Conservation (phyloP, 177 flowering plant genomes). For the Vitis hybrid region DNA sequence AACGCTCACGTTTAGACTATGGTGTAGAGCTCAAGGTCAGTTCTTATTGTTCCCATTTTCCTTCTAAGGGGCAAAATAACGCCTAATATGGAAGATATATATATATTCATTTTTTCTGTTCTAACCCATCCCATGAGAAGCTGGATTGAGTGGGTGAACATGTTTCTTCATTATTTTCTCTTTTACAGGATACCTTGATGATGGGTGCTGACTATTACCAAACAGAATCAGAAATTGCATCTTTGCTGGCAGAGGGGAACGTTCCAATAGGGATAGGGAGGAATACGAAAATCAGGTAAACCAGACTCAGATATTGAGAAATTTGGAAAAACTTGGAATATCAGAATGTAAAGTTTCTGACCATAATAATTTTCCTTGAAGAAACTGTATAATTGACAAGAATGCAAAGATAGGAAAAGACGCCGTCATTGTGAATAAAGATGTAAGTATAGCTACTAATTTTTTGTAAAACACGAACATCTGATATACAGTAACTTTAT, state of each 20-base stretch:
- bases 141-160: background rate
- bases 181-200: conserved; percentile 76
- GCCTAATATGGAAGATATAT: too few relatives aligned
- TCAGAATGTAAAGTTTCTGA: conserved; percentile 7
- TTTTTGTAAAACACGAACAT: background rate
- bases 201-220: conserved; percentile 88
- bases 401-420: conserved; percentile 81
- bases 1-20: conserved; percentile 40
- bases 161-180: background rate
- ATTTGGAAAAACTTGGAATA: background rate
- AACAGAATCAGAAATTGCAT: conserved; percentile 84
- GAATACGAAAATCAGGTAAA: conserved; percentile 70
- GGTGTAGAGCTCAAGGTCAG: conserved; percentile 41
- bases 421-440: conserved; percentile 66
- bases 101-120: too few relatives aligned
- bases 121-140: background rate
- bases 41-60: background rate
- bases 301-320: background rate
- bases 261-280: conserved; percentile 81
- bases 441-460: conserved; percentile 44
- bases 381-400: conserved; percentile 90
- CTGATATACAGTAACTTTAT: too few relatives aligned
- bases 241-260: conserved; percentile 73
- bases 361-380: conserved; percentile 15
- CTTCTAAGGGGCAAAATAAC: too few relatives aligned